A percentile compares a stretch with the other conserved stretches of the same genome.
phyloP scores from a whole-genome alignment of 2,329 filamentous ascomycete genomes.

The Celoporthe dispersa region DNA sequence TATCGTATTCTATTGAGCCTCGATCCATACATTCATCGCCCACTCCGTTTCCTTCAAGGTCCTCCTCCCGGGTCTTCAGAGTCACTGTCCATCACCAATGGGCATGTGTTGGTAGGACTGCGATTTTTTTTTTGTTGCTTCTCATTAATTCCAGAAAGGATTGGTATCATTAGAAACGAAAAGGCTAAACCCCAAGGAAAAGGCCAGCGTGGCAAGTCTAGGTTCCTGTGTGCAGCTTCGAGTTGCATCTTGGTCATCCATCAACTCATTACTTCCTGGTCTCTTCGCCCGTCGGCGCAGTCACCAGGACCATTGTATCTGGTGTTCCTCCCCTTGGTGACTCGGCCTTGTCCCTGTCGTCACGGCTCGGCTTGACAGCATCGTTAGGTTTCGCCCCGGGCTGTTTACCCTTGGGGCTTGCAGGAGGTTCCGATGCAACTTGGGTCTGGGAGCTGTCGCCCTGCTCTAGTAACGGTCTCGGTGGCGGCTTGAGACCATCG shows the following conservation, averaged over 20 bases:
- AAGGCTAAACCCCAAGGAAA: neutral
- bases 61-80: neutral
- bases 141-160: neutral
- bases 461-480: constrained; percentile 23
- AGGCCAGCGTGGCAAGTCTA: constrained; percentile 2
- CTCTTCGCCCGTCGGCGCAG: constrained; percentile 17
- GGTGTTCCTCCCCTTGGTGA: constrained; percentile 13
- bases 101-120: no score
- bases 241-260: neutral
- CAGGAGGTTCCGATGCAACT: constrained; percentile 24
- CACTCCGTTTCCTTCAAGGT: neutral
- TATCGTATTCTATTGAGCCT: neutral
- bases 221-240: neutral
- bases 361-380: neutral
- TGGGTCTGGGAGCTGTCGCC: constrained; percentile 28
- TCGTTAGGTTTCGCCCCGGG: neutral
- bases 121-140: neutral
- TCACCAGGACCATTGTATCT: constrained; percentile 27
- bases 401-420: constrained; percentile 28
- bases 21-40: neutral
- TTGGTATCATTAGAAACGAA: constrained; percentile 22
- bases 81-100: neutral
- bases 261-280: neutral
- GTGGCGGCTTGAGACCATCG: constrained; percentile 21
- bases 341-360: neutral